phyloP scores from a whole-genome alignment of 768 basidiomycete genomes.

The Arthromyces matolae region DNA sequence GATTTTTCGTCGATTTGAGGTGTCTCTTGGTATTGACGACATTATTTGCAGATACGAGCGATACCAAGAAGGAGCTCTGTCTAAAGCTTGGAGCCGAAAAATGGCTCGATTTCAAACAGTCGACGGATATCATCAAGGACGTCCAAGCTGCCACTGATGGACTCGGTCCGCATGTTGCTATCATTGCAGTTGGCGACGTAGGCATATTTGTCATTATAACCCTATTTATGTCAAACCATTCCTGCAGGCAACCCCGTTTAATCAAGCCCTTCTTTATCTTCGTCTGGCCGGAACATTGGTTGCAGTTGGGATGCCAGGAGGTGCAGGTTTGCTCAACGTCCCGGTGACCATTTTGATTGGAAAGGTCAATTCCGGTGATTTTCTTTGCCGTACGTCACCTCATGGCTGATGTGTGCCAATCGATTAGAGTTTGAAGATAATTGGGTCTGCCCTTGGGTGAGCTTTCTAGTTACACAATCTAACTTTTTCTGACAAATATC shows the following conservation, averaged over 20 bases:
- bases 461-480: conserved; percentile 4
- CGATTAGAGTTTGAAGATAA: conserved; percentile 37
- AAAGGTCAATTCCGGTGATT: conserved; percentile 23
- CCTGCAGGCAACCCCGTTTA: conserved; percentile 33
- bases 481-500: no score
- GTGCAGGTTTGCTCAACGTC: conserved; percentile 46
- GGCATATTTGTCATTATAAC: conserved; percentile 13
- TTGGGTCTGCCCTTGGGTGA: conserved; percentile 39
- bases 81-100: conserved; percentile 52
- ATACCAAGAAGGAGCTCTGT: conserved; percentile 61
- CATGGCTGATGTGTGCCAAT: neutral
- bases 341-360: conserved; percentile 41
- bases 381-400: conserved; percentile 3
- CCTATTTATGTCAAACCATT: neutral
- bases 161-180: conserved; percentile 64
- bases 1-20: neutral
- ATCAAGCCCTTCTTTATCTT: conserved; percentile 66
- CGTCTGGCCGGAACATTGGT: conserved; percentile 67
- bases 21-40: neutral
- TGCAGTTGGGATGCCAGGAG: conserved; percentile 60
- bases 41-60: conserved; percentile 68
- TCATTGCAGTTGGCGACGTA: conserved; percentile 55
- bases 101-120: conserved; percentile 74
- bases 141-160: conserved; percentile 62
- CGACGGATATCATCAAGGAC: conserved; percentile 54